Conservation (phyloP, 2,329 filamentous ascomycete species). For the Proliferodiscus dingleyae region DNA sequence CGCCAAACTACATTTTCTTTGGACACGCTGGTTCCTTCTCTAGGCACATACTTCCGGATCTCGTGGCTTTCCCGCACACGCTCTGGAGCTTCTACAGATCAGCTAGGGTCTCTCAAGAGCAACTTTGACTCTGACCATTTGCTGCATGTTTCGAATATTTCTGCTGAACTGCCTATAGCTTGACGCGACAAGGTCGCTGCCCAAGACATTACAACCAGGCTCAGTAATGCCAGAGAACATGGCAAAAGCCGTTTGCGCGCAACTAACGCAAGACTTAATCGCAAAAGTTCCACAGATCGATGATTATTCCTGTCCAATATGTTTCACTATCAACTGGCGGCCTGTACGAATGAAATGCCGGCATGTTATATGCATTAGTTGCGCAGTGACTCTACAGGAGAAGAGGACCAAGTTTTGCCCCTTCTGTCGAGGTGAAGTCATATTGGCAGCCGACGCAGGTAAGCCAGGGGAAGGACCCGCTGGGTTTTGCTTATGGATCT, state of each 20-base stretch:
- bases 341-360: constrained; percentile 72
- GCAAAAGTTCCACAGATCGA: constrained; percentile 74
- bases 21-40: no score
- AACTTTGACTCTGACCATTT: no score
- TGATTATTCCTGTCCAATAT: constrained; percentile 79
- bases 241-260: constrained; percentile 69
- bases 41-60: no score
- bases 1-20: no score
- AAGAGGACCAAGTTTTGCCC: constrained; percentile 66
- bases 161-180: constrained; percentile 34
- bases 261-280: constrained; percentile 68
- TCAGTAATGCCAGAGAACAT: constrained; percentile 61
- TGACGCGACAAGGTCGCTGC: constrained; percentile 60
- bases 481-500: constrained; percentile 5
- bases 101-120: no score
- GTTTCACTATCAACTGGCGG: constrained; percentile 73
- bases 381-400: constrained; percentile 74
- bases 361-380: constrained; percentile 80
- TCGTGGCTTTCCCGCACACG: neutral
- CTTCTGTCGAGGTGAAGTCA: constrained; percentile 66
- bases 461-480: constrained; percentile 28
- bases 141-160: no score
- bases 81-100: no score
- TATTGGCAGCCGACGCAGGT: constrained; percentile 65
- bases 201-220: constrained; percentile 52